Conservation (phyloP, 78 protist species). For the Planoprotostelium fungivorum region DNA sequence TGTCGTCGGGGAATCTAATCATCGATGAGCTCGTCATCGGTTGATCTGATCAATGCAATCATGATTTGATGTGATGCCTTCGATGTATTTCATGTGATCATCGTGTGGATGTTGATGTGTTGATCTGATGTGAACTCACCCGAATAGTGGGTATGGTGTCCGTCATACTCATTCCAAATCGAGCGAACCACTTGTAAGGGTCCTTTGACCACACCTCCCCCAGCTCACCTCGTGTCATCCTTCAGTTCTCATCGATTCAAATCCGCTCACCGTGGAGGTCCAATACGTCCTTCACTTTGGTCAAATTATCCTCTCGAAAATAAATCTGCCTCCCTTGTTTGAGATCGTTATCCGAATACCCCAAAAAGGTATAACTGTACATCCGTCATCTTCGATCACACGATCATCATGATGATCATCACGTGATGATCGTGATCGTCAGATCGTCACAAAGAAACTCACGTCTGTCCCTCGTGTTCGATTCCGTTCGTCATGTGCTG, state of each 20-base stretch:
- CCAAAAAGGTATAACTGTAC: background rate
- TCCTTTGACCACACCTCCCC: background rate
- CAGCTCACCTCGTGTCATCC: background rate
- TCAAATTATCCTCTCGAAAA: background rate
- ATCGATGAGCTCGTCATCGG: background rate
- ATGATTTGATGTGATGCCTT: too few species aligned
- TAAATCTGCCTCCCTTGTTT: background rate
- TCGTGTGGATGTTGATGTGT: too few species aligned
- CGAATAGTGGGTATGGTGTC: background rate
- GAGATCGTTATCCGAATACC: background rate
- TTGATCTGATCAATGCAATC: background rate
- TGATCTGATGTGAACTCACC: background rate
- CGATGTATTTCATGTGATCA: too few species aligned
- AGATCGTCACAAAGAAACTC: too few species aligned
- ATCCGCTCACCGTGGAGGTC: background rate
- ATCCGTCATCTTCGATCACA: background rate
- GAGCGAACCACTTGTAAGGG: background rate
- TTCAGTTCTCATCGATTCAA: background rate
- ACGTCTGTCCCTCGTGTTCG: background rate
- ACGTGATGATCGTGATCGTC: too few species aligned
- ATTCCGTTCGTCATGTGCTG: background rate
- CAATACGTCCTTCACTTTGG: background rate
- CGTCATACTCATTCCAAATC: background rate
- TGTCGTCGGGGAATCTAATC: background rate
- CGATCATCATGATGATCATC: background rate